Base-by-base conservation (phyloP, 2,329 filamentous ascomycete species). In the Juglanconis juglandina region DNA sequence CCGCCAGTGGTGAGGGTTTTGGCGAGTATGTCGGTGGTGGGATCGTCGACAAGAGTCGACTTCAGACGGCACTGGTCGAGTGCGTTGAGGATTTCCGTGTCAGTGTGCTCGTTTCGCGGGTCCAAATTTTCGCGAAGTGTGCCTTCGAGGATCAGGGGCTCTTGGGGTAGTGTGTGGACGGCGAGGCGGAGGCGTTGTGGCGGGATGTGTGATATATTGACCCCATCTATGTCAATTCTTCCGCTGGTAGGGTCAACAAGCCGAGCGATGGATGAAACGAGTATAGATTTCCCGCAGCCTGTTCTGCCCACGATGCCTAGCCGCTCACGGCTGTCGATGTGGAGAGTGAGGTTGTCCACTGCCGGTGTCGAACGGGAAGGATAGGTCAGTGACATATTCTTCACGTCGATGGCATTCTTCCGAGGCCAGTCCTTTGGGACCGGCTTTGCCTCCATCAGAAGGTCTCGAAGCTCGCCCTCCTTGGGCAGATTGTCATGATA, bases 211-310 rank as follows among this genome's bases (percentile, higher is more conserved):
- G 66, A 48, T 13, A 60, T 63, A 56, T 71, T 68, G 3, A 71
- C 30, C 3, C 69, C 70, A 50, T 73, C 71, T 8, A 74, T 70
- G 24, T 67, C 44, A 8, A 73, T 70, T 1, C 60, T 57, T 0
- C 72, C 72, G 3, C 61, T 47, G 3, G 66, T 66, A 3, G 67
- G 64, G 42, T 72, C 68, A 0, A 73, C 65, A 52, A 70, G 69
- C 1, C 71, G 70, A 34, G 73, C 68, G 0, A 74, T 65, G 2
- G 72, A 66, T 33, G 72, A 65, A 0, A 68, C 68, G 5, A 74
- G 60, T 0, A 71, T 70, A 3, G 71, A 73, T 53, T 74, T 74
- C 2, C 72, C 72, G 0, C 69, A 69, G 6, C 72, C 72, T 1
- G 72, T 74, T 14, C 71, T 66, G 1, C 72, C 72, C 2, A 74